phyloP scores from a whole-genome alignment of 139 green algal genomes.

The Tetradesmus obliquus region DNA sequence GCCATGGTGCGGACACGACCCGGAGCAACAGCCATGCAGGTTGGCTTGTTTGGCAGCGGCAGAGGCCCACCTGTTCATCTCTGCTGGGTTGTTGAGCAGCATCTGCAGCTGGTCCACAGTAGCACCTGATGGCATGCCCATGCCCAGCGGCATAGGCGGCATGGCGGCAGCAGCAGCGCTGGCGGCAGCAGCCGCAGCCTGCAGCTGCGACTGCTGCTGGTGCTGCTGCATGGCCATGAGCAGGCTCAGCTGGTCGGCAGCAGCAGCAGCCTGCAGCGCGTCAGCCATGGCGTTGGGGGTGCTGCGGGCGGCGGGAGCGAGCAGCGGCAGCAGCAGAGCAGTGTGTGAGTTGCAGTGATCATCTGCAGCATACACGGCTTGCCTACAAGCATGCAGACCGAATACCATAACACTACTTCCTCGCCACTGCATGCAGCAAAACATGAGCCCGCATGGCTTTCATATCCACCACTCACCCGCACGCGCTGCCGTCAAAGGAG shows the following conservation, averaged over 20 bases:
- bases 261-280: not conserved
- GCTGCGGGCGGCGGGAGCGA: not conserved
- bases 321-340: not conserved
- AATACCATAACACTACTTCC: not conserved
- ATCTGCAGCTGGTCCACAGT: not conserved
- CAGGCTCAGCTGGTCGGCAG: not conserved
- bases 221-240: constrained; percentile 37
- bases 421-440: not conserved
- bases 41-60: not conserved
- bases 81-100: not conserved
- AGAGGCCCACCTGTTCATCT: not conserved
- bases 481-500: not conserved
- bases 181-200: constrained; percentile 7
- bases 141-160: not conserved
- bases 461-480: not conserved
- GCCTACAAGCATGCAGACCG: not conserved
- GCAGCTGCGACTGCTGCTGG: not conserved
- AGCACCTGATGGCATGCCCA: not conserved
- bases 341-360: not conserved
- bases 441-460: not conserved
- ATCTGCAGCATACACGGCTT: not conserved
- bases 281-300: not conserved
- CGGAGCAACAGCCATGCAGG: not conserved
- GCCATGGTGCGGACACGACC: not conserved
- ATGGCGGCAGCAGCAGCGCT: not conserved